Base-by-base conservation (phyloP, 2,329 filamentous ascomycete species). In the Fusarium sp. region DNA sequence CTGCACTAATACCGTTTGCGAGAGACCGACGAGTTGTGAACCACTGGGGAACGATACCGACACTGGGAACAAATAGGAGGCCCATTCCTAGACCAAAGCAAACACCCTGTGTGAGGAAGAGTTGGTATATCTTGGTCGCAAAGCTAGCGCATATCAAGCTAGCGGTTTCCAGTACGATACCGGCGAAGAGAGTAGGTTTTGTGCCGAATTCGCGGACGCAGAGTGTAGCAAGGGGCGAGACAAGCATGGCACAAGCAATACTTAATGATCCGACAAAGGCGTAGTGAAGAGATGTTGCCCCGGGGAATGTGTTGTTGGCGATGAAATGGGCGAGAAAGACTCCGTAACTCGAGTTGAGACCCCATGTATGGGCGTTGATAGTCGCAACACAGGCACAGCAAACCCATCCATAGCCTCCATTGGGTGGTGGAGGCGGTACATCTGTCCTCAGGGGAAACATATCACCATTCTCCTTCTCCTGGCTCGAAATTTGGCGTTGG, bases 41-140 rank as follows among this genome's bases (percentile, higher is more conserved):
- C 92, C 92, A 95, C 79, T 95, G 92, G 5, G 92, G 89, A 1
- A 92, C 85, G 17, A 94, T 88, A 39, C 89, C 89, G 7, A 92
- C 91, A 9, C 87, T 89, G 2, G 89, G 89, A 1, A 93, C 92
- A 79, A 95, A 96, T 15, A 92, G 84, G 65, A 95, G 91, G 0
- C 93, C 93, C 87, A 96, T 92, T 7, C 93, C 93, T 28, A 92
- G 81, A n/a, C 94, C 94, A 71, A 96, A 95, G 61, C 90, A 89
- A 6, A 95, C 78, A 9, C 94, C 94, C 79, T 96, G 94, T 11
- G 87, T 89, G 1, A 96, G 86, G 65, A 95, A 91, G 2, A 96
- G 86, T 41, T 96, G 93, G 91, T 93, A 95, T 65, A 94, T 91
- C 63, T 89, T 78, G 22, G 79, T 84, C 1, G 92, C 88, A 75